Base-by-base conservation (phyloP, 768 basidiomycete genomes). In the Phanerochaete sordida region DNA sequence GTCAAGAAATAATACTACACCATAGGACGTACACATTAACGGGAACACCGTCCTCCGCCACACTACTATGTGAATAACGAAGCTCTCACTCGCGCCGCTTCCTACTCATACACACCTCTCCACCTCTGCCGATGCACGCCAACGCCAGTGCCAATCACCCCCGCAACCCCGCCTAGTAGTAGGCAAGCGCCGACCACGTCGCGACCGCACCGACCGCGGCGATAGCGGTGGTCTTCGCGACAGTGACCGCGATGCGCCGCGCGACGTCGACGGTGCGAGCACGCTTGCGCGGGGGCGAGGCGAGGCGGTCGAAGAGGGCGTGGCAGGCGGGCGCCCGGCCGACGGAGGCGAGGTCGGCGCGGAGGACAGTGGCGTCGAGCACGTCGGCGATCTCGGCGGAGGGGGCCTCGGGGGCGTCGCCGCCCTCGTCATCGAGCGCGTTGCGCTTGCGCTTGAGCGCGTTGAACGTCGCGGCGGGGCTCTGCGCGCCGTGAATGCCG, bases 141-240 rank as follows among this genome's bases (percentile, higher is more conserved):
- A n/a, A n/a, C n/a, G n/a, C n/a, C n/a, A n/a, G n/a, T n/a, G n/a
- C n/a, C n/a, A n/a, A n/a, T n/a, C n/a, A n/a, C n/a, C n/a, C n/a
- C n/a, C n/a, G n/a, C n/a, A n/a, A n/a, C n/a, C n/a, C n/a, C n/a
- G n/a, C n/a, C n/a, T n/a, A n/a, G n/a, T n/a, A n/a, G 70, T 85
- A 91, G 0, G 89, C 89, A 59, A 91, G 71, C 26, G 86, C 87
- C 19, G 85, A 82, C 89, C 89, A 91, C 2, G 88, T 80, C 2
- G 83, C 85, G 13, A 85, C 84, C 15, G 87, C 89, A 26, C 89
- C 89, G 43, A 91, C 71, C 0, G 82, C 80, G 31, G 86, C 80
- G 19, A 82, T 84, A 3, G 85, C 81, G 7, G 84, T 82, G 6
- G 88, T 89, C 48, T 83, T 83, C 39, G 76, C 79, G 35, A 84